These are phyloP conservation scores for Plasmopara halstedii DNA, from an alignment of 352 stramenopile species.

Conservation along the genomic window DNA sequence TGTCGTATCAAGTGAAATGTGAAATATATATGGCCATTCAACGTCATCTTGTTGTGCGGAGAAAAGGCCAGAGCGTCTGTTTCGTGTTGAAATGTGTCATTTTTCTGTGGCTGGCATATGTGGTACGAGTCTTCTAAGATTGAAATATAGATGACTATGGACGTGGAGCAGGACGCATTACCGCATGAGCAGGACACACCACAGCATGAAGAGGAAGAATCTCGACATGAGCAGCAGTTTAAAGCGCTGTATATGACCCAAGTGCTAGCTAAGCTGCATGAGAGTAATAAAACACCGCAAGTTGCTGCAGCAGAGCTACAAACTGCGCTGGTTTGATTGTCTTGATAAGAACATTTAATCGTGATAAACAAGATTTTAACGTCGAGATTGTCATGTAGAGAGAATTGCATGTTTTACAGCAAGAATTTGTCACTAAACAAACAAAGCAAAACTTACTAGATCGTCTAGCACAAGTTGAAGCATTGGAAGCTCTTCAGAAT, in stretches of 20 bases:
- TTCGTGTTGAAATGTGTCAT: not conserved
- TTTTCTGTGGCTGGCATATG: slow-evolving; percentile 7
- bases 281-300: slow-evolving; percentile 18
- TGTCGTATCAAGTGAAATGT: slow-evolving; percentile 9
- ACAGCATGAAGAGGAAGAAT: too few relatives aligned
- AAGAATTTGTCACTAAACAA: slow-evolving; percentile 53
- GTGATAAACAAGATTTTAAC: not conserved
- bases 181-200: too few relatives aligned
- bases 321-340: slow-evolving; percentile 16
- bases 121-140: too few relatives aligned
- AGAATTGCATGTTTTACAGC: slow-evolving; percentile 35
- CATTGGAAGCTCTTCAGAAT: slow-evolving; percentile 30
- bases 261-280: slow-evolving; percentile 18
- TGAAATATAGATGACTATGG: not conserved
- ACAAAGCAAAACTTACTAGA: slow-evolving; percentile 67
- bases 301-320: slow-evolving; percentile 18
- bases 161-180: not conserved
- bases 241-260: slow-evolving; percentile 39
- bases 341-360: not conserved
- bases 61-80: slow-evolving; percentile 11
- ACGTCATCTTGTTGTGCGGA: slow-evolving; percentile 9
- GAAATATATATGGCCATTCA: slow-evolving; percentile 12
- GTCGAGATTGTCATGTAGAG: slow-evolving; percentile 14
- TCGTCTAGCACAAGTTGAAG: slow-evolving; percentile 56
- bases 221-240: slow-evolving; percentile 34